Base-by-base conservation (phyloP, 805 yeast species). In the Ogataea pini region DNA sequence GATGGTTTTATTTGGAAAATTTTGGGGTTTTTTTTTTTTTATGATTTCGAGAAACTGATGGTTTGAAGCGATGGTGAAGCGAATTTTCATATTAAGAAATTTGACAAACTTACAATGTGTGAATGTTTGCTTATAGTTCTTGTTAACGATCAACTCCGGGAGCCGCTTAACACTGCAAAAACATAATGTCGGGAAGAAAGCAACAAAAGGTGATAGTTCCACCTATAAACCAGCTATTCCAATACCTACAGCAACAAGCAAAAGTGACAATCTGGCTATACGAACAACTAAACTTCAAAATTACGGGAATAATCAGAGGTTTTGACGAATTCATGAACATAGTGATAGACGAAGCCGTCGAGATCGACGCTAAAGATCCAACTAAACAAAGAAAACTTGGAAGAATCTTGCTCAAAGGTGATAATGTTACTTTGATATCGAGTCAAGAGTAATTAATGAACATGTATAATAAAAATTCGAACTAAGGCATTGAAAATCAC, bases 301-400 rank as follows among this genome's bases (percentile, higher is more conserved):
- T 92, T 25, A 87, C 86, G 57, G 99, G 99, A 1, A 79, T 77
- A 51, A 83, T 94, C 25, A 75, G 85, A 51, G 99, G 99, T 1
- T 92, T 95, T 68, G 99, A 94, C 67, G 99, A 95, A 71, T 92
- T 91, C 62, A 95, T 94, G 99, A 94, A 94, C 63, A 70, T 80
- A 9, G 83, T 79, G 17, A 54, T 80, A 12, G 84, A 79, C 48
- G 83, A 80, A 22, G 83, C 84, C 1, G 69, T 72, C 13, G 96
- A 95, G 58, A 72, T 92, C 5, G 72, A 76, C 44, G 38, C 50
- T 2, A 81, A 82, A 1, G 74, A 76, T 42, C 52, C 74, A 1
- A 33, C 51, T 9, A 58, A 59, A 32, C 72, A 72, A 46, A 77
- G 80, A 22, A 68, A 70, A n/a, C 61, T 89, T 48, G 96, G 96